These are phyloP conservation scores for Cryphonectria japonica DNA, from an alignment of 2,329 filamentous ascomycete species.

Conservation along the genomic window DNA sequence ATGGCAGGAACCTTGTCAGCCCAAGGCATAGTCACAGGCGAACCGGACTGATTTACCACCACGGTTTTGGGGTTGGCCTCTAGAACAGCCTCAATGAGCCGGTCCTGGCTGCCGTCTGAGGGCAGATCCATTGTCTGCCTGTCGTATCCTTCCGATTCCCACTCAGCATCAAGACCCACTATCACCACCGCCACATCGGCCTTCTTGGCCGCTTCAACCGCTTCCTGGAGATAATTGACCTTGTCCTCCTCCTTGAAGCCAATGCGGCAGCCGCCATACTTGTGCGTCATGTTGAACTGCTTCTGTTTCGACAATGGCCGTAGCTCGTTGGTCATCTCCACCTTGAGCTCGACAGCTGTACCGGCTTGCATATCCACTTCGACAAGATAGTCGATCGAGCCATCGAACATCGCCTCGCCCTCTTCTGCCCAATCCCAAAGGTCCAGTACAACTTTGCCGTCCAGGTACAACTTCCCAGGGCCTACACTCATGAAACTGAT, in stretches of 20 bases:
- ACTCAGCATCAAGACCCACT: constrained; percentile 72
- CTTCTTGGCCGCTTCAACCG: constrained; percentile 62
- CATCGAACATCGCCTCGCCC: constrained; percentile 73
- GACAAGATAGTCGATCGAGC: constrained; percentile 66
- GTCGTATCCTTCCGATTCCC: constrained; percentile 77
- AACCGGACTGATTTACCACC: constrained; percentile 72
- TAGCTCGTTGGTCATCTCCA: constrained; percentile 69
- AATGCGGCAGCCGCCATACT: constrained; percentile 72
- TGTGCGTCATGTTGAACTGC: constrained; percentile 60
- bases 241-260: constrained; percentile 71
- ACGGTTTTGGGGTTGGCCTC: constrained; percentile 67
- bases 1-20: constrained; percentile 65
- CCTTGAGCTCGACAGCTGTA: constrained; percentile 62
- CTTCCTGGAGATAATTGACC: constrained; percentile 65
- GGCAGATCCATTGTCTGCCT: constrained; percentile 65
- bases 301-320: constrained; percentile 64
- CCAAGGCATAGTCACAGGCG: constrained; percentile 73
- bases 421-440: constrained; percentile 72
- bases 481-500: constrained; percentile 71
- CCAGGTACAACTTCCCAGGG: constrained; percentile 62
- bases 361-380: constrained; percentile 63
- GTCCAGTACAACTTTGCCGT: constrained; percentile 64
- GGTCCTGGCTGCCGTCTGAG: constrained; percentile 60
- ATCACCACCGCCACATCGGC: constrained; percentile 71
- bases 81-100: constrained; percentile 64